A percentile compares a stretch with the other conserved stretches of the same genome.
Evolutionary conservation across 1,284 basidiomycete genomes (phyloP).

Genomic region (Trametes hirsuta): DNA sequence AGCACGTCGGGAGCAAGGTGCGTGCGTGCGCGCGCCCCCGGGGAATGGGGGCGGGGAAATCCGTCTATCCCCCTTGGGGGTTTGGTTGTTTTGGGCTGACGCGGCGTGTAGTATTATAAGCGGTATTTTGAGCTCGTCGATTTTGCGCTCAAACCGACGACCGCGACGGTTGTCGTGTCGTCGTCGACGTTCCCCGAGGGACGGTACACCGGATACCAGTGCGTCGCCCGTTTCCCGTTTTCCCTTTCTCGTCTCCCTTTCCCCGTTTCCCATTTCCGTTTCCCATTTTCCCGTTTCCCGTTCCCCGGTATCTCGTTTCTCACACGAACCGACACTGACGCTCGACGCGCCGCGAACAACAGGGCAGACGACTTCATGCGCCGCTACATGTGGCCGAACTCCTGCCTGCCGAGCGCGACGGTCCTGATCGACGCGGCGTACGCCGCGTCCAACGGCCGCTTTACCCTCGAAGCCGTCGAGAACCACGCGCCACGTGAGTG

Average conservation of each 20-base stretch:
- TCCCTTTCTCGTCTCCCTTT: background rate
- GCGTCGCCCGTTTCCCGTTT: conserved; percentile 30
- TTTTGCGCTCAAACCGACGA: conserved; percentile 72
- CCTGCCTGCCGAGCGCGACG: conserved; percentile 83
- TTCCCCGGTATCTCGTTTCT: too few relatives aligned
- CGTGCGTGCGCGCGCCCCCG: background rate
- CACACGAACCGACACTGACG: too few relatives aligned
- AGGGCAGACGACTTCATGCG: conserved; percentile 89
- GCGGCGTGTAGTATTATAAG: conserved; percentile 49
- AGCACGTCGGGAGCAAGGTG: conserved; percentile 75
- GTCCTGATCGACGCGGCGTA: conserved; percentile 70
- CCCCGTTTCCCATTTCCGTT: too few relatives aligned
- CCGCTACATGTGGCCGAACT: conserved; percentile 93
- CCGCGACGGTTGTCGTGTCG: conserved; percentile 76
- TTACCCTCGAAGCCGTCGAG: conserved; percentile 86
- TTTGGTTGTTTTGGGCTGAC: background rate
- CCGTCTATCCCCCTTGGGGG: too few relatives aligned
- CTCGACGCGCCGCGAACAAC: background rate
- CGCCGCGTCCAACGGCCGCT: conserved; percentile 65
- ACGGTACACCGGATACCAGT: conserved; percentile 71
- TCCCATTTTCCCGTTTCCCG: too few relatives aligned
- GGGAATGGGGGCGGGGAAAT: too few relatives aligned
- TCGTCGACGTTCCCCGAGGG: conserved; percentile 87
- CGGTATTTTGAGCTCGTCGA: conserved; percentile 84
- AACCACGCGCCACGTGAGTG: conserved; percentile 80